A percentile compares a stretch with the other conserved stretches of the same genome.
These are phyloP conservation scores for Arthrobotrys musiformis DNA, from an alignment of 2,329 filamentous ascomycete genomes.

Conservation along the genomic window DNA sequence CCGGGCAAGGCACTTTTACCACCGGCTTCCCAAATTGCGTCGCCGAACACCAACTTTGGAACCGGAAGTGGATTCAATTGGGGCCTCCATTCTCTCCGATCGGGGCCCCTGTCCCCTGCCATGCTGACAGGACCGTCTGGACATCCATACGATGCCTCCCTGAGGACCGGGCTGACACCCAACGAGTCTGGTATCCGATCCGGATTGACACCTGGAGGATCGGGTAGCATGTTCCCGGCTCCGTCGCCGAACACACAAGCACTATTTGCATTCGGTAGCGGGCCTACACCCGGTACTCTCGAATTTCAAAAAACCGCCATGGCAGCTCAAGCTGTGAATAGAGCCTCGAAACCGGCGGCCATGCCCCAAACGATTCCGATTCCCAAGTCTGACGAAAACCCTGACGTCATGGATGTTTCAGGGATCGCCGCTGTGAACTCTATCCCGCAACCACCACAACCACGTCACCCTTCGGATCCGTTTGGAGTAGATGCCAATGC, in stretches of 20 bases:
- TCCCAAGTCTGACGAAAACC: slow-evolving; percentile 66
- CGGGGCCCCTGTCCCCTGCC: slow-evolving; percentile 92
- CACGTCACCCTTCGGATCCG: slow-evolving; percentile 69
- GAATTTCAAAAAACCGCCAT: slow-evolving; percentile 96
- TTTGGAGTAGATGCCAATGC: slow-evolving; percentile 91
- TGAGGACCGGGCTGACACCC: slow-evolving; percentile 86
- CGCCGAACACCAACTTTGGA: slow-evolving; percentile 81
- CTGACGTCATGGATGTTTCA: slow-evolving; percentile 58
- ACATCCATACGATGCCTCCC: slow-evolving; percentile 73
- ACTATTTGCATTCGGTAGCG: slow-evolving; percentile 80
- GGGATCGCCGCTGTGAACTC: slow-evolving; percentile 62
- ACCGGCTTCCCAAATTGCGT: slow-evolving; percentile 88
- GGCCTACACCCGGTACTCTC: slow-evolving; percentile 86
- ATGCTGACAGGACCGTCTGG: slow-evolving; percentile 87
- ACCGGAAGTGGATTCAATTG: slow-evolving; percentile 81
- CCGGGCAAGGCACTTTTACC: slow-evolving; percentile 79
- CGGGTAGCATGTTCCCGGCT: slow-evolving; percentile 96
- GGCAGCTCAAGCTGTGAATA: slow-evolving; percentile 71
- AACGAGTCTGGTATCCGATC: slow-evolving; percentile 95
- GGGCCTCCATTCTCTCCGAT: slow-evolving; percentile 83
- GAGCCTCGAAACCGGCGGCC: slow-evolving; percentile 62
- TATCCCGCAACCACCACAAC: slow-evolving; percentile 56
- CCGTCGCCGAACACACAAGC: slow-evolving; percentile 84
- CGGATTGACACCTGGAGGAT: slow-evolving; percentile 90
- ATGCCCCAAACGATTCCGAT: slow-evolving; percentile 61